These are phyloP conservation scores for Termitomyces heimii DNA, from an alignment of 768 basidiomycete genomes.

Conservation along the genomic window DNA sequence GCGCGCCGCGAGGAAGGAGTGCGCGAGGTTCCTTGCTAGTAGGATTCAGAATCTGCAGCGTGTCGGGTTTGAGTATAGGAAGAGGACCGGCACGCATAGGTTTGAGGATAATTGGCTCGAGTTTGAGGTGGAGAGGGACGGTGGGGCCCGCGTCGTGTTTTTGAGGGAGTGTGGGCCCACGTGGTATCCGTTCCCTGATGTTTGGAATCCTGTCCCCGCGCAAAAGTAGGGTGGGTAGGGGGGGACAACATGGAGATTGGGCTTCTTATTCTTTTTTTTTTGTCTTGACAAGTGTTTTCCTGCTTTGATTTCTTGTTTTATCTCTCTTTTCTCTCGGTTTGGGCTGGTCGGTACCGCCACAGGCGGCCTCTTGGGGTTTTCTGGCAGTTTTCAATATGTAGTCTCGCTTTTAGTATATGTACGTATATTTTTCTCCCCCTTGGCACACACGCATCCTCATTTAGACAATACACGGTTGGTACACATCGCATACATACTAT, in stretches of 20 bases:
- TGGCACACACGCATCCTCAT: not conserved
- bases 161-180: slow-evolving; percentile 24
- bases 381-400: not conserved
- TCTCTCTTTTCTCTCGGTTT: not conserved
- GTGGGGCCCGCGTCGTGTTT: slow-evolving; percentile 9
- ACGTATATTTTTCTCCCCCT: not conserved
- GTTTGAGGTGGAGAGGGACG: slow-evolving; percentile 25
- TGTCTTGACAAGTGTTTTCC: not conserved
- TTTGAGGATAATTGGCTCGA: slow-evolving; percentile 39
- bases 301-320: not conserved
- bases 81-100: slow-evolving; percentile 30
- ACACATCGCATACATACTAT: too few species aligned
- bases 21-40: slow-evolving; percentile 29
- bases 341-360: not conserved
- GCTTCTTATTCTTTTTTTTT: not conserved
- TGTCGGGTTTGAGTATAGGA: slow-evolving; percentile 36
- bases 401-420: not conserved
- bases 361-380: not conserved
- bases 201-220: slow-evolving; percentile 23
- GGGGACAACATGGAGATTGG: not conserved
- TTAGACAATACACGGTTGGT: not conserved
- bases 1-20: slow-evolving; percentile 26
- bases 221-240: not conserved
- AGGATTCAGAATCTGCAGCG: slow-evolving; percentile 23
- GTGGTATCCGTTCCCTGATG: slow-evolving; percentile 39